Evolutionary conservation across 2,329 filamentous ascomycete genomes (phyloP).

Genomic region (Gaeumannomyces sp.): DNA sequence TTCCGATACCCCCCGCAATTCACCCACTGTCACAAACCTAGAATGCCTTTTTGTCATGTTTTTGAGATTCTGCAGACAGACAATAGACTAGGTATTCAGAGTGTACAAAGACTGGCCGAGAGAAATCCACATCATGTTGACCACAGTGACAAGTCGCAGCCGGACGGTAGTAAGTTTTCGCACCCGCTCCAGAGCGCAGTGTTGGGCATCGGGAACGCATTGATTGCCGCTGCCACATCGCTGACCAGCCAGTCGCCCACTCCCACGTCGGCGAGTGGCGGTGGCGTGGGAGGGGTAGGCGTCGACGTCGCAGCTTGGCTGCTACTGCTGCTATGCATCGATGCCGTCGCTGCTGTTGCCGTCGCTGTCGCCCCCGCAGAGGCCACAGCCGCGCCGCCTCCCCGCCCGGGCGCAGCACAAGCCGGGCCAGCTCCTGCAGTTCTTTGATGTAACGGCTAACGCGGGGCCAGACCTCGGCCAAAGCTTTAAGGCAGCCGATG

Average conservation of each 20-base stretch:
- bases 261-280: neutral
- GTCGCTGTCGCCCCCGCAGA: neutral
- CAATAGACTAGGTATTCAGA: neutral
- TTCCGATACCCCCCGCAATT: neutral
- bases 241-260: neutral
- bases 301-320: neutral
- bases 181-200: neutral
- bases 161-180: neutral
- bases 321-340: neutral
- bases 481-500: conserved; percentile 31
- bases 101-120: neutral
- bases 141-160: neutral
- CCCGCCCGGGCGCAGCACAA: conserved; percentile 19
- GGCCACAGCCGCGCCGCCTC: neutral
- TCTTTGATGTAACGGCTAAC: conserved; percentile 30
- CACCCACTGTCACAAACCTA: neutral
- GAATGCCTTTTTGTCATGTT: neutral
- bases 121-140: neutral
- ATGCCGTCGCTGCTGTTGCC: neutral
- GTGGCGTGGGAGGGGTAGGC: no score
- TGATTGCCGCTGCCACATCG: neutral
- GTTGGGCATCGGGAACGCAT: neutral
- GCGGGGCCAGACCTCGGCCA: conserved; percentile 32
- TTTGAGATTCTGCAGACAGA: neutral
- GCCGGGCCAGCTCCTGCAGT: conserved; percentile 32